Conservation (phyloP, 805 yeast genomes). For the Candida methanosorbosa region DNA sequence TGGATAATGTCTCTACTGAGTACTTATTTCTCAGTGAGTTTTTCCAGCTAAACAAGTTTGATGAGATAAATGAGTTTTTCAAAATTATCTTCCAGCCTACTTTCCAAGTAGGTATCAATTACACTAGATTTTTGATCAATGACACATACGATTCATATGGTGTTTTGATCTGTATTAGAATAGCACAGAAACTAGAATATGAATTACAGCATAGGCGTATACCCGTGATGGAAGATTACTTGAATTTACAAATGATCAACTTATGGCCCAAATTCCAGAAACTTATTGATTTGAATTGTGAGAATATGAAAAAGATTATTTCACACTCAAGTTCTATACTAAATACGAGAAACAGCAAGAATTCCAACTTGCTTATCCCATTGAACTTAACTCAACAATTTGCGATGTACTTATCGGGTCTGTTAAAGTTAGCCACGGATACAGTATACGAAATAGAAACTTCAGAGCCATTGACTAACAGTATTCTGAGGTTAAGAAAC, state of each 20-base stretch:
- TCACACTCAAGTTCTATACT: constrained; percentile 29
- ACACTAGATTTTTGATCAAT: constrained; percentile 31
- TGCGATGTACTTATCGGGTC: constrained; percentile 61
- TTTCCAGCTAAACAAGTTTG: constrained; percentile 43
- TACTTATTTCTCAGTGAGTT: constrained; percentile 66
- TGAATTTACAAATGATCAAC: constrained; percentile 52
- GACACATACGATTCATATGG: constrained; percentile 67
- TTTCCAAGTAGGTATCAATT: constrained; percentile 38
- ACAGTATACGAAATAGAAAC: constrained; percentile 23
- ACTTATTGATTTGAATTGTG: constrained; percentile 71
- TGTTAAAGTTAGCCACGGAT: constrained; percentile 44
- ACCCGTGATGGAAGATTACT: constrained; percentile 64
- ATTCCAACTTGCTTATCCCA: constrained; percentile 32
- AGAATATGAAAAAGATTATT: constrained; percentile 48
- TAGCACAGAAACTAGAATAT: constrained; percentile 55
- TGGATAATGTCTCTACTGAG: constrained; percentile 74
- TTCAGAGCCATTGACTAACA: constrained; percentile 65
- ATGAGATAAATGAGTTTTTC: constrained; percentile 37
- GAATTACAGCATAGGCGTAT: constrained; percentile 62
- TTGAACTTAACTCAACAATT: constrained; percentile 72
- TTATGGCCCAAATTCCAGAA: constrained; percentile 86
- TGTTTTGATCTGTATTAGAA: constrained; percentile 61
- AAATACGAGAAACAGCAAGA: constrained; percentile 13
- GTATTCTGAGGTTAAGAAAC: constrained; percentile 59
- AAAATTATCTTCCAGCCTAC: constrained; percentile 44